Evolutionary conservation across 2,329 filamentous ascomycete species (phyloP), one percentile per base, ranked within the genome.

Genomic region (Tolypocladium paradoxum): DNA sequence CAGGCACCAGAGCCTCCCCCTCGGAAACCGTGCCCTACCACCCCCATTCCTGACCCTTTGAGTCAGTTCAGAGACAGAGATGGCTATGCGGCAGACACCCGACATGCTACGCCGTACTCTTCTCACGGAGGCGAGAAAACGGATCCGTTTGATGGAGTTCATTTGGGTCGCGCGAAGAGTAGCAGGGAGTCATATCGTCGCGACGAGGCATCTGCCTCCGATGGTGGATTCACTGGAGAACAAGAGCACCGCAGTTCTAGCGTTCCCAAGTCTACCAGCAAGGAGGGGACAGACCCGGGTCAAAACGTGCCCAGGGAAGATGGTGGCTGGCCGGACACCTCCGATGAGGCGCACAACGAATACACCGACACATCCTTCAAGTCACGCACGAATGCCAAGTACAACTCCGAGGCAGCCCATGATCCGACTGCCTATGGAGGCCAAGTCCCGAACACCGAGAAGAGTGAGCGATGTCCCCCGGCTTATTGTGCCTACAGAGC

Each of bases 71-170:
- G 71, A 60, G 64, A 69, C 2, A 57, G 56, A 38, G 72, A 75
- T 5, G 65, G 65, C 1, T 70, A 69, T 45, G 53, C 24, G 18
- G 43, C 68, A 43, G 77, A 82, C 55, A 64, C 66, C n/a, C 73
- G 79, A n/a, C 72, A 79, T 52, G 79, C 78, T 58, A 79, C 77
- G 6, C 79, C 81, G 0, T 84, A 84, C 60, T 71, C 74, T 43
- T 74, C 71, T 1, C 73, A 76, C 34, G 73, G 77, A 14, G 79
- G 81, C 35, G 82, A 84, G 63, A 83, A 77, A 66, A 76, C 78
- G 5, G 76, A 81, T 47, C 74, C 78, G 0, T 82, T 80, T 54
- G 78, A 81, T 46, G 74, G 72, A 2, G 65, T 63, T 7, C 61
- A 70, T 11, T 53, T 76, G n/a, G 67, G 68, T 48, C 69, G 76